A percentile compares a stretch with the other conserved stretches of the same genome.
Conservation (phyloP, 1,139 yeast species). For the Suhomyces coccinellae region DNA sequence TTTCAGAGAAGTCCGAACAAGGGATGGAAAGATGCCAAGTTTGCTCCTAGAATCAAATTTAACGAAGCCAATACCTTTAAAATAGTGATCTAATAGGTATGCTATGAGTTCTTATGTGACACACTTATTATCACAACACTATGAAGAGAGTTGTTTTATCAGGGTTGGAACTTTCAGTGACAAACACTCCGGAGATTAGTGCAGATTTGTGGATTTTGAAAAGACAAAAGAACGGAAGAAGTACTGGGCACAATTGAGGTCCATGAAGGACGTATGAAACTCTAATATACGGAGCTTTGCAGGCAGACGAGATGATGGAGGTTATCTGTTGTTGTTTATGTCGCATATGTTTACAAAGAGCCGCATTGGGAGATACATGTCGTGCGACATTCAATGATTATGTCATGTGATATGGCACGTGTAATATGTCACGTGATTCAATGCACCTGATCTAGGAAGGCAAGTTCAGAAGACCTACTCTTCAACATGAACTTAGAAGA, state of each 20-base stretch:
- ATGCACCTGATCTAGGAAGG: background rate
- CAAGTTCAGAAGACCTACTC: background rate
- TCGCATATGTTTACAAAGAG: slow-evolving; percentile 12
- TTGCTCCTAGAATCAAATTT: no score
- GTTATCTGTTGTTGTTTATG: slow-evolving; percentile 12
- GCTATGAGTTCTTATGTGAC: no score
- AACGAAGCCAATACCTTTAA: no score
- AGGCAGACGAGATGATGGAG: slow-evolving; percentile 3
- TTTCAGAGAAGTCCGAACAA: no score
- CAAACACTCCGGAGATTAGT: background rate
- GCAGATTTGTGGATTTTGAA: background rate
- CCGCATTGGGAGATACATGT: slow-evolving; percentile 6
- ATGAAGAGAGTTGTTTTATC: no score
- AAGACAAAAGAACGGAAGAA: background rate
- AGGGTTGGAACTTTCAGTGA: background rate
- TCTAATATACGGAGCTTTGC: background rate
- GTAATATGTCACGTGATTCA: background rate
- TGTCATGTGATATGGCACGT: background rate
- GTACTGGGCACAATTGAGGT: background rate
- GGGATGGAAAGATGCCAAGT: no score
- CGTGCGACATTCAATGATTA: slow-evolving; percentile 4
- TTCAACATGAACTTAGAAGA: slow-evolving; percentile 39
- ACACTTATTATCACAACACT: no score
- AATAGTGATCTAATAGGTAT: no score
- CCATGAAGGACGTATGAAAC: background rate